These are phyloP conservation scores for Xylaria acuta DNA, from an alignment of 495 filamentous ascomycete genomes.

Conservation along the genomic window DNA sequence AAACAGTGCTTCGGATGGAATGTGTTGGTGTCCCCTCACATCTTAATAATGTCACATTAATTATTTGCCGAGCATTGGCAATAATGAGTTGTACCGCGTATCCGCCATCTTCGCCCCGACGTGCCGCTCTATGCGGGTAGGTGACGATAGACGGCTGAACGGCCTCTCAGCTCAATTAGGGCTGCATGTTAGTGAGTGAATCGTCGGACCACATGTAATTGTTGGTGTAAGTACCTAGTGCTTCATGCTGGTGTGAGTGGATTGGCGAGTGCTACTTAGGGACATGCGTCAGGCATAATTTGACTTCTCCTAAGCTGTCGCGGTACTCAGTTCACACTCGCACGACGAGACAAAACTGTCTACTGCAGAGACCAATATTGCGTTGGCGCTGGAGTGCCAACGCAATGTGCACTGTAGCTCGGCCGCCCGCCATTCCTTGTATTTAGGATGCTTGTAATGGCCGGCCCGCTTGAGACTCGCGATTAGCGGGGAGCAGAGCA, in stretches of 20 bases:
- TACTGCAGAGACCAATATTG: slow-evolving; percentile 11
- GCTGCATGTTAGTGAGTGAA: neutral
- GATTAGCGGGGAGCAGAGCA: neutral
- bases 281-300: neutral
- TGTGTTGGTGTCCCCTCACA: slow-evolving; percentile 2
- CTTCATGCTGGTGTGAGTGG: neutral
- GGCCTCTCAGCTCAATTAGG: neutral
- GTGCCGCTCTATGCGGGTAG: slow-evolving; percentile 23
- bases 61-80: slow-evolving; percentile 22
- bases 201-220: slow-evolving; percentile 8
- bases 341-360: slow-evolving; percentile 8
- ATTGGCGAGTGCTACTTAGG: neutral
- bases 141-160: slow-evolving; percentile 10
- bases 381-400: neutral
- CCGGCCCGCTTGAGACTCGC: neutral
- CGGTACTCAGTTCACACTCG: neutral
- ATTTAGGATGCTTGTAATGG: neutral
- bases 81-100: slow-evolving; percentile 12
- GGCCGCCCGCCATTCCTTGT: slow-evolving; percentile 1
- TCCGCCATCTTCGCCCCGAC: slow-evolving; percentile 23
- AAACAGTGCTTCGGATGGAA: neutral
- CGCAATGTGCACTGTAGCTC: slow-evolving; percentile 1
- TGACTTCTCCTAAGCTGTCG: slow-evolving; percentile 13
- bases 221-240: slow-evolving; percentile 1
- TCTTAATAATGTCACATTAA: slow-evolving; percentile 20